A percentile compares a stretch with the other conserved stretches of the same genome.
Conservation (phyloP, 1,284 basidiomycete species). For the Jaminaea rosea region DNA sequence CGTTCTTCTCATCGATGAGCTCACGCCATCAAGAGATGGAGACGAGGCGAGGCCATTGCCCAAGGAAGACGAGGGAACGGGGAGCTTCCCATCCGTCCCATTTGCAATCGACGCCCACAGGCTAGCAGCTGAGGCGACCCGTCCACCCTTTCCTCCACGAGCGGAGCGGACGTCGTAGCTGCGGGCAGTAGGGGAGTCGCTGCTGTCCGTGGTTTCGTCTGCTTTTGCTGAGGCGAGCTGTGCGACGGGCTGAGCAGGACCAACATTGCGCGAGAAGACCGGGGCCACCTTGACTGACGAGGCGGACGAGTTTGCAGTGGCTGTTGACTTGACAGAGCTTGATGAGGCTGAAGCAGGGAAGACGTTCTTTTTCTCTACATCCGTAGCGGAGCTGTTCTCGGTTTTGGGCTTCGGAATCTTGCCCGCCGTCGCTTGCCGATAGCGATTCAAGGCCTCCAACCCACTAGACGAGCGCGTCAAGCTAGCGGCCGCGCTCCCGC, state of each 20-base stretch:
- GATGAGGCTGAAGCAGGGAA: conserved; percentile 1
- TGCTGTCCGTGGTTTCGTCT: neutral
- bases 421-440: no score
- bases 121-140: conserved; percentile 63
- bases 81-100: conserved; percentile 12
- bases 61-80: neutral
- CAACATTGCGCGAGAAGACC: conserved; percentile 3
- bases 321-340: conserved; percentile 17
- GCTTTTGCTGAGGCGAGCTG: neutral
- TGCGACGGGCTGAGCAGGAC: neutral
- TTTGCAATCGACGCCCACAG: conserved; percentile 56
- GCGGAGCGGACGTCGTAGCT: conserved; percentile 66
- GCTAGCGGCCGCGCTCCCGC: no score
- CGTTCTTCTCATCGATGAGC: neutral
- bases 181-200: neutral
- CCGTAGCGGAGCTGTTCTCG: no score
- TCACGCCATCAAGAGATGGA: neutral
- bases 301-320: conserved; percentile 8
- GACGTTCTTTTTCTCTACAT: no score
- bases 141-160: conserved; percentile 65
- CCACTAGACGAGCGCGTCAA: no score
- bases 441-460: no score
- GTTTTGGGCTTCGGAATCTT: no score
- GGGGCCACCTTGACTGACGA: neutral
- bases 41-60: neutral